A percentile compares a stretch with the other conserved stretches of the same genome.
These are phyloP conservation scores for Mortierella alpina DNA, from an alignment of 192 early-diverging fungal species.

Conservation along the genomic window DNA sequence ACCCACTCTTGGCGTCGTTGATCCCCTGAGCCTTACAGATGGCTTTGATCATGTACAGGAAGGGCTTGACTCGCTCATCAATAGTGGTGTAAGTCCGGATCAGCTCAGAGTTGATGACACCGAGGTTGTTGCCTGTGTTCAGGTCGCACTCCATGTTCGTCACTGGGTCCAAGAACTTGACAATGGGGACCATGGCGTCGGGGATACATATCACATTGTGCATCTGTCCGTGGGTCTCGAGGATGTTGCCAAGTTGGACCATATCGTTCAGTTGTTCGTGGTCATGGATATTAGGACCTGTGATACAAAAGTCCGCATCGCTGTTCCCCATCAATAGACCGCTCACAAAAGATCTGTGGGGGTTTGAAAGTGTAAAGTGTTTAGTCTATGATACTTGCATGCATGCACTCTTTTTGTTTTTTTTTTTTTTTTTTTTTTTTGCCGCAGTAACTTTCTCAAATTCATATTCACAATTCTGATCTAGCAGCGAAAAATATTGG, in stretches of 20 bases:
- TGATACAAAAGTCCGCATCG: constrained; percentile 55
- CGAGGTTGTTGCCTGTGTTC: constrained; percentile 49
- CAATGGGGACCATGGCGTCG: constrained; percentile 48
- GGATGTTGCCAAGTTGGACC: constrained; percentile 22
- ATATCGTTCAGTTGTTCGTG: constrained; percentile 27
- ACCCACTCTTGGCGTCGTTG: constrained; percentile 26
- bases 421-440: too few species aligned
- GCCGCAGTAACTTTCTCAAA: too few species aligned
- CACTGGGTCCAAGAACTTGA: constrained; percentile 49
- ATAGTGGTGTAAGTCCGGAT: constrained; percentile 39
- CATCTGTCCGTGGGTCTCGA: constrained; percentile 26
- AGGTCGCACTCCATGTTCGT: constrained; percentile 47
- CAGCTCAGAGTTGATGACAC: constrained; percentile 47
- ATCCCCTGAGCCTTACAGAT: constrained; percentile 45
- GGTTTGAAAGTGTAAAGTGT: too few species aligned
- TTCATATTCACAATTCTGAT: neutral
- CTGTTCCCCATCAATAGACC: constrained; percentile 32
- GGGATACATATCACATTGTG: constrained; percentile 21
- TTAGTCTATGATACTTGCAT: neutral
- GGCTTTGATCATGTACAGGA: constrained; percentile 51
- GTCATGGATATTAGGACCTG: constrained; percentile 20
- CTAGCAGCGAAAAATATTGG: neutral
- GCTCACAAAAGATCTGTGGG: constrained; percentile 50
- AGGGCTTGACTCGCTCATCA: constrained; percentile 52
- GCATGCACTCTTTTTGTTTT: neutral